A percentile compares a stretch with the other conserved stretches of the same genome.
Evolutionary conservation across 345 rosid genomes (phyloP).

Genomic region (Aquilaria yunnanensis): DNA sequence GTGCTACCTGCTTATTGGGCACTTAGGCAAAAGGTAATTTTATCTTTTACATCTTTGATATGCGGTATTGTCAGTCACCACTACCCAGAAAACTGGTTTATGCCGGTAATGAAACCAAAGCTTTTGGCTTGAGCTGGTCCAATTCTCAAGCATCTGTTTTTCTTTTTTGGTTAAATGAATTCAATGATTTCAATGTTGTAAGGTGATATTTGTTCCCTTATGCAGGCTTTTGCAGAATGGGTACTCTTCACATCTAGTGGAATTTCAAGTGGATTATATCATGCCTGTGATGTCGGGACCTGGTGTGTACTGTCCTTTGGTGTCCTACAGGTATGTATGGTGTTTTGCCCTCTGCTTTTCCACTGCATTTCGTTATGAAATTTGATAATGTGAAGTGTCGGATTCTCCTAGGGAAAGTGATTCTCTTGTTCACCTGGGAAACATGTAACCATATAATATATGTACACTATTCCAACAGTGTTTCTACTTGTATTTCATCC

Average conservation of each 20-base stretch:
- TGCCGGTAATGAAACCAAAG: neutral
- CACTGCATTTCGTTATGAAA: too few species aligned
- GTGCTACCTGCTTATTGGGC: slow-evolving; percentile 88
- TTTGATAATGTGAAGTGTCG: too few species aligned
- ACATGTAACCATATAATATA: too few species aligned
- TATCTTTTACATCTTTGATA: slow-evolving; percentile 1
- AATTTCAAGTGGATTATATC: slow-evolving; percentile 89
- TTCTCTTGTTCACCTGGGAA: too few species aligned
- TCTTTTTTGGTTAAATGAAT: neutral
- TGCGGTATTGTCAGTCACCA: neutral
- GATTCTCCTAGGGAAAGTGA: too few species aligned
- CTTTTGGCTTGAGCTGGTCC: slow-evolving; percentile 6
- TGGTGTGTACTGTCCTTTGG: slow-evolving; percentile 74
- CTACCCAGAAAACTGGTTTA: neutral
- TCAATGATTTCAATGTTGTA: slow-evolving; percentile 2
- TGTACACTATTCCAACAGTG: too few species aligned
- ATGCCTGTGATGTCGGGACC: slow-evolving; percentile 95
- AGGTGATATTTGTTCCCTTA: slow-evolving; percentile 12
- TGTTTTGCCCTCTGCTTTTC: too few species aligned
- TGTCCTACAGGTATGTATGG: slow-evolving; percentile 70
- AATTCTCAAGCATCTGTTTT: neutral
- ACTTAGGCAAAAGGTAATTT: slow-evolving; percentile 69
- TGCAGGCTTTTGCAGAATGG: slow-evolving; percentile 96
- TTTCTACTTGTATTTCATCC: too few species aligned
- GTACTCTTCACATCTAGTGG: slow-evolving; percentile 86